These are phyloP conservation scores for Pistacia atlantica DNA, from an alignment of 345 rosid genomes.

Conservation along the genomic window DNA sequence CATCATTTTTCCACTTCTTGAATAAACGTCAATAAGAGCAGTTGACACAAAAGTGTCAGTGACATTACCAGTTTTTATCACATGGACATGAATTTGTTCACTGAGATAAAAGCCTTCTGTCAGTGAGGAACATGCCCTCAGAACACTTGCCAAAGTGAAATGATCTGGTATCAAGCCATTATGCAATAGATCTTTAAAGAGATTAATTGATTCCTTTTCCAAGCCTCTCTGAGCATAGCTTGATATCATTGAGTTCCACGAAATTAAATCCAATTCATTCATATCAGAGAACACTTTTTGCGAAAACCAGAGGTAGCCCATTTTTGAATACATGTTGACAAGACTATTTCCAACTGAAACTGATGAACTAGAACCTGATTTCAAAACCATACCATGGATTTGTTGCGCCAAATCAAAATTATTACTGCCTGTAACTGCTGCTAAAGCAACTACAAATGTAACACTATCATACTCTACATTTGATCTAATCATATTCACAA, in stretches of 20 bases:
- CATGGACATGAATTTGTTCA: slow-evolving; percentile 60
- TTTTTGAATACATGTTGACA: slow-evolving; percentile 54
- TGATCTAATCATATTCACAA: slow-evolving; percentile 46
- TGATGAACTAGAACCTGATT: slow-evolving; percentile 44
- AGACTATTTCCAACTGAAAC: slow-evolving; percentile 54
- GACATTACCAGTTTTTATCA: slow-evolving; percentile 34
- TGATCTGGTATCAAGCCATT: slow-evolving; percentile 46
- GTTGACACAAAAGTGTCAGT: slow-evolving; percentile 52
- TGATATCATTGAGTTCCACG: slow-evolving; percentile 67
- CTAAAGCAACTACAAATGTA: slow-evolving; percentile 46
- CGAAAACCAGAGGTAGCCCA: slow-evolving; percentile 34
- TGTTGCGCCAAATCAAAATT: slow-evolving; percentile 41
- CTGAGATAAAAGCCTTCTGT: slow-evolving; percentile 40
- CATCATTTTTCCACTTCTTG: slow-evolving; percentile 42
- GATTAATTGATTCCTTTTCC: slow-evolving; percentile 41
- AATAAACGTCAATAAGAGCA: slow-evolving; percentile 59
- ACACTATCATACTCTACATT: slow-evolving; percentile 45
- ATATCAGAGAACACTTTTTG: slow-evolving; percentile 37
- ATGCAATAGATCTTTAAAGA: slow-evolving; percentile 43
- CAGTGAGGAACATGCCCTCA: slow-evolving; percentile 53
- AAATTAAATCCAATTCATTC: slow-evolving; percentile 56
- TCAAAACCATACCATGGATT: slow-evolving; percentile 51
- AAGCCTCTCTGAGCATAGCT: slow-evolving; percentile 41
- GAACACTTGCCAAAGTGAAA: slow-evolving; percentile 54
- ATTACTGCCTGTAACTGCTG: slow-evolving; percentile 41